Percentiles rank a stretch among this genome's conserved stretches.
Evolutionary conservation across 352 stramenopile species (phyloP).

Genomic region (Achlya hypogyna): DNA sequence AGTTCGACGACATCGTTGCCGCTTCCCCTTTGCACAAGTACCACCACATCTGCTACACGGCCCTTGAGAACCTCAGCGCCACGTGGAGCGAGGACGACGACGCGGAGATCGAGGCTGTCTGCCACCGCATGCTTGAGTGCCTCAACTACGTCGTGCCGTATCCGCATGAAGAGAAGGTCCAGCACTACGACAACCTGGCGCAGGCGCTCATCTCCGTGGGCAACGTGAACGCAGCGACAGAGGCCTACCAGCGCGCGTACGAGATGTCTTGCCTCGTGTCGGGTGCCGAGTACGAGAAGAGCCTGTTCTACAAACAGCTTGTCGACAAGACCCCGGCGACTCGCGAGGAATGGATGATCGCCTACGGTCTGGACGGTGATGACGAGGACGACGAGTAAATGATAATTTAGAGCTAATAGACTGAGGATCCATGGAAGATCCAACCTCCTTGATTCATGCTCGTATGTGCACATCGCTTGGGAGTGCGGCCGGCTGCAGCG

Average conservation of each 20-base stretch:
- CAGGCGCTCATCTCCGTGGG: slow-evolving; percentile 59
- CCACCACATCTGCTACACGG: slow-evolving; percentile 73
- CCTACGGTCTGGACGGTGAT: slow-evolving; percentile 30
- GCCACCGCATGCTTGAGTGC: slow-evolving; percentile 50
- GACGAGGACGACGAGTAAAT: background rate
- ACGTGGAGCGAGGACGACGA: slow-evolving; percentile 12
- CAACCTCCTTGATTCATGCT: background rate
- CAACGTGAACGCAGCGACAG: slow-evolving; percentile 36
- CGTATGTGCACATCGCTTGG: too few relatives aligned
- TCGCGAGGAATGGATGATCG: slow-evolving; percentile 41
- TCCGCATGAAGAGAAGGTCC: slow-evolving; percentile 68
- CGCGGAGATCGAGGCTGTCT: slow-evolving; percentile 32
- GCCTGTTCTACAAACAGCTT: slow-evolving; percentile 45
- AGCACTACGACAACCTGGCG: slow-evolving; percentile 79
- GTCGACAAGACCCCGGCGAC: slow-evolving; percentile 48
- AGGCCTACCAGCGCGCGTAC: slow-evolving; percentile 45
- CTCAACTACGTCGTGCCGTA: slow-evolving; percentile 62
- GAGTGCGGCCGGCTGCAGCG: too few relatives aligned
- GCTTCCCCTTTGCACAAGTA: slow-evolving; percentile 41
- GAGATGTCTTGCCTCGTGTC: slow-evolving; percentile 54
- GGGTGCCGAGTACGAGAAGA: slow-evolving; percentile 47
- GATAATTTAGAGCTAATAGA: background rate
- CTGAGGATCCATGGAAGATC: too few relatives aligned
- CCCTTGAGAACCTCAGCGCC: slow-evolving; percentile 26
- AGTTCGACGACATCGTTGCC: slow-evolving; percentile 40